Evolutionary conservation across 345 rosid species (phyloP).

Genomic region (Syzygium aromaticum): DNA sequence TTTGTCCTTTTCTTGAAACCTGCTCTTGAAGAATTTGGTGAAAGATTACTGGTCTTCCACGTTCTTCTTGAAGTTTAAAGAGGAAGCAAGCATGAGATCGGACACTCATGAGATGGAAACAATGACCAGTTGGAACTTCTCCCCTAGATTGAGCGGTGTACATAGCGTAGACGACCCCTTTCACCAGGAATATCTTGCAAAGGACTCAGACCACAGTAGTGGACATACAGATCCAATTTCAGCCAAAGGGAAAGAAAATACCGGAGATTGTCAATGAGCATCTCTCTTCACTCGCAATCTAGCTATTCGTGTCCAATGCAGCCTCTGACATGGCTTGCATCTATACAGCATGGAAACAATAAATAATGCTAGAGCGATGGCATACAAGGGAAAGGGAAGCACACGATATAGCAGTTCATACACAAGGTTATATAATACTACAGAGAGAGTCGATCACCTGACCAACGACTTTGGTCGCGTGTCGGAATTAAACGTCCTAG

Average conservation of each 20-base stretch:
- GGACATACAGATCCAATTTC: background rate
- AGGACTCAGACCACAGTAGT: constrained; percentile 18
- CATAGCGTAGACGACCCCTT: constrained; percentile 81
- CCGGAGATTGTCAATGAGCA: background rate
- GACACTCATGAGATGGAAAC: constrained; percentile 32
- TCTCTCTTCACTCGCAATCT: background rate
- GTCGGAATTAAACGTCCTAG: background rate
- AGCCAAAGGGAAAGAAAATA: background rate
- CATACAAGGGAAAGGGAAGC: background rate
- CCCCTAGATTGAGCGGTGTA: constrained; percentile 72
- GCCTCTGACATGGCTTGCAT: background rate
- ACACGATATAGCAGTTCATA: background rate
- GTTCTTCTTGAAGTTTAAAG: constrained; percentile 70
- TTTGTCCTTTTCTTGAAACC: background rate
- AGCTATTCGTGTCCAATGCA: background rate
- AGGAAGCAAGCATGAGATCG: constrained; percentile 41
- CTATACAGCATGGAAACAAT: background rate
- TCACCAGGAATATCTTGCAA: constrained; percentile 48
- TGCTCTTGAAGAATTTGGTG: constrained; percentile 46
- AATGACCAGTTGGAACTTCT: constrained; percentile 49
- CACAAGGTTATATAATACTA: background rate
- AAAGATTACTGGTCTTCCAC: constrained; percentile 83
- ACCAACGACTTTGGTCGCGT: background rate
- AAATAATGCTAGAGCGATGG: background rate
- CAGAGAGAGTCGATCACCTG: background rate